Evolutionary conservation across 371 early-diverging fungal genomes (phyloP).

Genomic region (Mortierella sp.): DNA sequence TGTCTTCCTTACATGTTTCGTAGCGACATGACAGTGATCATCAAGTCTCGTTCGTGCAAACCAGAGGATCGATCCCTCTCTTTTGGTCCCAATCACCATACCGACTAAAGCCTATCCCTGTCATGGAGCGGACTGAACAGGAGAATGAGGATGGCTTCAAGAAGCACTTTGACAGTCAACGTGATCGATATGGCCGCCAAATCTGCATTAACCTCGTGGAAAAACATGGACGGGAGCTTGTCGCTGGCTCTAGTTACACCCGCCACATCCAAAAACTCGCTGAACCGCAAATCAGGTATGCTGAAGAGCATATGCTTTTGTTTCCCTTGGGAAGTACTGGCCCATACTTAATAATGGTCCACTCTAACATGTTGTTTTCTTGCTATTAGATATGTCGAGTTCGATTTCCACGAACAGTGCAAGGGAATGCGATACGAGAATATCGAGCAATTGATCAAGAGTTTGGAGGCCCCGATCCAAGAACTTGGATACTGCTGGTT

Average conservation of each 20-base stretch:
- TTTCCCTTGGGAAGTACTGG: background rate
- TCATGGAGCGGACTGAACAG: constrained; percentile 67
- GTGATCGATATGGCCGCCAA: constrained; percentile 81
- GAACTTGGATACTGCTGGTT: constrained; percentile 80
- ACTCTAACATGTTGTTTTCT: background rate
- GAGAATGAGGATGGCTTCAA: constrained; percentile 71
- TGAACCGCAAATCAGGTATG: constrained; percentile 63
- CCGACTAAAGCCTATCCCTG: constrained; percentile 75
- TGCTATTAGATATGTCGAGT: constrained; percentile 76
- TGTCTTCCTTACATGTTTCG: background rate
- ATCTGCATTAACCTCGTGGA: constrained; percentile 93
- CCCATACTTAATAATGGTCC: background rate
- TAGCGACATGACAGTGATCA: constrained; percentile 66
- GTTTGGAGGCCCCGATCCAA: constrained; percentile 77
- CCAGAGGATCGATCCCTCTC: constrained; percentile 73
- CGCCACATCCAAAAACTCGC: constrained; percentile 56
- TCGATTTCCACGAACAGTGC: constrained; percentile 98
- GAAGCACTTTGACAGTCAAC: constrained; percentile 82
- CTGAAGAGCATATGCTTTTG: background rate
- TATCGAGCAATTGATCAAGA: constrained; percentile 72
- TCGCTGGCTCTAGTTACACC: constrained; percentile 87
- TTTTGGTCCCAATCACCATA: constrained; percentile 82
- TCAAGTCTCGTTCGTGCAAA: constrained; percentile 75
- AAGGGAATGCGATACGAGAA: constrained; percentile 88
- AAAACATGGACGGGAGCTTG: constrained; percentile 89